These are phyloP conservation scores for Zasmidium angulare DNA, from an alignment of 2,329 filamentous ascomycete species.

Conservation along the genomic window DNA sequence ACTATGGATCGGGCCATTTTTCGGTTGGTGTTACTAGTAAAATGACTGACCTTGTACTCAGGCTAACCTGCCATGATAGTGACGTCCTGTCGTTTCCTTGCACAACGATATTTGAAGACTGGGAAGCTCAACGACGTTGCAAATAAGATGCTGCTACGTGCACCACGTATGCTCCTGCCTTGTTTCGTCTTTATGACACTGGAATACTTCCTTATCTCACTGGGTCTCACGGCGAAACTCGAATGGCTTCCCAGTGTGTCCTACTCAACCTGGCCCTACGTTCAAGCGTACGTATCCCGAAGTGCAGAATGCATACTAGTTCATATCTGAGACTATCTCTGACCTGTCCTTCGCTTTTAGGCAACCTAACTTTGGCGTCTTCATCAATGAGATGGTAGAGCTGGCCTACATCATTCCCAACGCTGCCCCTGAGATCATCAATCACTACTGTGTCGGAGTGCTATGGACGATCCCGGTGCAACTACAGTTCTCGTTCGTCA, in stretches of 20 bases:
- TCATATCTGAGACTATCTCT: too few relatives aligned
- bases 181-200: slow-evolving; percentile 44
- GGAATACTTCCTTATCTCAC: slow-evolving; percentile 50
- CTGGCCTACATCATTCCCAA: slow-evolving; percentile 50
- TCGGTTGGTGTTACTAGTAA: too few relatives aligned
- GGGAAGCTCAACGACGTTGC: slow-evolving; percentile 46
- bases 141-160: slow-evolving; percentile 45
- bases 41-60: too few relatives aligned
- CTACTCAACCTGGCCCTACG: slow-evolving; percentile 51
- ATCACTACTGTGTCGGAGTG: slow-evolving; percentile 52
- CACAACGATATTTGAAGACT: slow-evolving; percentile 42
- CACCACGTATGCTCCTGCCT: slow-evolving; percentile 50
- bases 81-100: slow-evolving; percentile 49
- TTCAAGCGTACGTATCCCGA: too few relatives aligned
- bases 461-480: slow-evolving; percentile 53
- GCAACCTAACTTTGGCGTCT: slow-evolving; percentile 43
- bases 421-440: slow-evolving; percentile 48
- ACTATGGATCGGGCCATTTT: slow-evolving; percentile 51
- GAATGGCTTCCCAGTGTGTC: slow-evolving; percentile 48
- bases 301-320: too few relatives aligned
- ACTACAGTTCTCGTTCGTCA: slow-evolving; percentile 49
- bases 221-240: slow-evolving; percentile 44
- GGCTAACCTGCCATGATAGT: too few relatives aligned
- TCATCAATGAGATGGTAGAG: slow-evolving; percentile 47
- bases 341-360: too few relatives aligned